A percentile compares a stretch with the other conserved stretches of the same genome.
These are phyloP conservation scores for Ceratobasidium sp. DNA, from an alignment of 1,284 basidiomycete genomes.

Conservation along the genomic window DNA sequence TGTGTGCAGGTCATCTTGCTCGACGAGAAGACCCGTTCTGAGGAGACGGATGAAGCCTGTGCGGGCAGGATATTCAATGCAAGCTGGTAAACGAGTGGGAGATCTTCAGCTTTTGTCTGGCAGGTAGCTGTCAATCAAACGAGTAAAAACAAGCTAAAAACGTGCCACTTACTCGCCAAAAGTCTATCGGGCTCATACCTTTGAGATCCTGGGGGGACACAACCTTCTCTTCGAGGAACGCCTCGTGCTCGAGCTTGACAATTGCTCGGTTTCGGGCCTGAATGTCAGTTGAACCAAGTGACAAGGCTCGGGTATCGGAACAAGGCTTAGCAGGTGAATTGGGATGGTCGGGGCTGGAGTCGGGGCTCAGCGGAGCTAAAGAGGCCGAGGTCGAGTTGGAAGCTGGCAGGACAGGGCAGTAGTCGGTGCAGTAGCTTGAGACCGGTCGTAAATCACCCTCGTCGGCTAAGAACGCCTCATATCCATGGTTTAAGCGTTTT, in stretches of 20 bases:
- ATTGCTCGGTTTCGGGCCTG: constrained; percentile 1
- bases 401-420: background rate
- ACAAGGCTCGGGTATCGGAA: background rate
- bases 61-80: constrained; percentile 34
- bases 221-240: constrained; percentile 1
- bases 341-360: too few species aligned
- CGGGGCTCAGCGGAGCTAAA: too few species aligned
- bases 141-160: background rate
- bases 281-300: background rate
- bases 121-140: background rate
- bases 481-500: background rate
- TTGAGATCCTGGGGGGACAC: background rate
- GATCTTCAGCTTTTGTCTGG: constrained; percentile 1
- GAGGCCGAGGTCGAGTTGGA: background rate
- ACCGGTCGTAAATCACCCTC: constrained; percentile 10
- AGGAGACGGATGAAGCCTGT: constrained; percentile 36
- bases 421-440: constrained; percentile 2
- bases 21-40: constrained; percentile 40
- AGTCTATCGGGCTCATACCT: constrained; percentile 1
- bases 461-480: constrained; percentile 5
- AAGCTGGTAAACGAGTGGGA: constrained; percentile 12
- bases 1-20: constrained; percentile 21
- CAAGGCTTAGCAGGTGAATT: too few species aligned
- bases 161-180: constrained; percentile 24
- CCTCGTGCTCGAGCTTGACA: constrained; percentile 13